A percentile compares a stretch with the other conserved stretches of the same genome.
phyloP scores from a whole-genome alignment of 345 rosid species.

The Turritis glabra region DNA sequence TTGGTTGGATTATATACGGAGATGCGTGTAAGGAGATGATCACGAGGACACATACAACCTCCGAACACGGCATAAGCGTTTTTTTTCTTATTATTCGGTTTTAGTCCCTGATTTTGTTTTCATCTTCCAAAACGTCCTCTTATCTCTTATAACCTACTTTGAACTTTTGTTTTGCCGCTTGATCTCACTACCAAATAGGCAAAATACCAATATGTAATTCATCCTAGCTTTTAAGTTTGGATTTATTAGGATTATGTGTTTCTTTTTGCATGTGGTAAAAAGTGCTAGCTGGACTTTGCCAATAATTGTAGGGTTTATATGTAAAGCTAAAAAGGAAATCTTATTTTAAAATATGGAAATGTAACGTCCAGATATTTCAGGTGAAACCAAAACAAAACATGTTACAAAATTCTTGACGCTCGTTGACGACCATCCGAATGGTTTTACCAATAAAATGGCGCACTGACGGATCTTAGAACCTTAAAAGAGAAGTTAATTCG shows the following conservation, averaged over 20 bases:
- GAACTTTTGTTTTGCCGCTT: background rate
- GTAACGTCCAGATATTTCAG: background rate
- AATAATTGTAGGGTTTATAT: background rate
- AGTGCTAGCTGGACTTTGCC: background rate
- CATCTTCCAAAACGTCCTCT: background rate
- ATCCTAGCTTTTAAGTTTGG: background rate
- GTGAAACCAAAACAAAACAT: background rate
- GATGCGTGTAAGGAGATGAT: constrained; percentile 27
- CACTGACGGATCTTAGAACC: background rate
- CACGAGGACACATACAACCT: constrained; percentile 25
- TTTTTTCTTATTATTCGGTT: background rate
- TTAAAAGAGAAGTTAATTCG: background rate
- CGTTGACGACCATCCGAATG: background rate
- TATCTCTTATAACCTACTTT: background rate
- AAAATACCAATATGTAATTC: background rate
- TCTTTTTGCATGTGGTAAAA: background rate
- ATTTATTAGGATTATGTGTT: background rate
- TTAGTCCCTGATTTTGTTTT: background rate
- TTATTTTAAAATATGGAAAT: background rate
- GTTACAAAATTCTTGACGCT: background rate
- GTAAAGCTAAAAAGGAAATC: background rate
- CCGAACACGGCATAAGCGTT: constrained; percentile 25
- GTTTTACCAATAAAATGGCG: background rate
- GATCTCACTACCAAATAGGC: too few species aligned
- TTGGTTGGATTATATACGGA: constrained; percentile 12